Evolutionary conservation across 495 filamentous ascomycete genomes (phyloP), one percentile per base, ranked within the genome.

Genomic region (Penicillium bialowiezense): DNA sequence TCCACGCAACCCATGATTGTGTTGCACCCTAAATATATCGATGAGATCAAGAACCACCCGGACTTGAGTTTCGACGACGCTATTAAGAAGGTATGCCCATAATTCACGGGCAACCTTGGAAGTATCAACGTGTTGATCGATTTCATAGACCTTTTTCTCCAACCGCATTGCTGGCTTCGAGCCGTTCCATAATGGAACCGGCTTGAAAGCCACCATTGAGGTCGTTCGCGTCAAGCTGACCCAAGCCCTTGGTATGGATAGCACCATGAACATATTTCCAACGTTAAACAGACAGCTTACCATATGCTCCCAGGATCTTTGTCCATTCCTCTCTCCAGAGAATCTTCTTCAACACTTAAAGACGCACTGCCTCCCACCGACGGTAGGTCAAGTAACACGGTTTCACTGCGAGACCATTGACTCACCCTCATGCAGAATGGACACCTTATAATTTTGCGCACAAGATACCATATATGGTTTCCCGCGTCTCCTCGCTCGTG

Each of bases 401-500:
- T 19, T 41, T 23, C 37, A 48, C 14, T 31, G 23, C 4, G 23
- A 8, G 23, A 26, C 20, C 34, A 29, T 41, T 47, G 19, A 53
- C 13, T 2, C 13, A 2, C 6, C 6, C 6, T 23, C 38, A 19
- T 21, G 7, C 46, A 65, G 63, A 69, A 42, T 71, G 69, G 65
- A 62, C 50, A 10, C 43, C 59, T 5, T 57, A 60, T 45, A 52
- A 58, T 24, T 62, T 73, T 26, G 54, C 55, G 14, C 38, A 57
- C 6, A 54, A 69, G 41, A 36, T 65, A 5, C 66, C 67, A 1
- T 48, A 65, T 19, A 73, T 83, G 10, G 74, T 87, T 1, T 80
- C 79, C 31, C 74, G 72, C 5, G 46, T 83, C 17, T 82, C 82
- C 0, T 77, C 80, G n/a, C 63, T 80, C 12, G 63, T 79, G 6